Evolutionary conservation across 345 rosid species (phyloP), one percentile per base, ranked within the genome.

Genomic region (Citrus glauca): DNA sequence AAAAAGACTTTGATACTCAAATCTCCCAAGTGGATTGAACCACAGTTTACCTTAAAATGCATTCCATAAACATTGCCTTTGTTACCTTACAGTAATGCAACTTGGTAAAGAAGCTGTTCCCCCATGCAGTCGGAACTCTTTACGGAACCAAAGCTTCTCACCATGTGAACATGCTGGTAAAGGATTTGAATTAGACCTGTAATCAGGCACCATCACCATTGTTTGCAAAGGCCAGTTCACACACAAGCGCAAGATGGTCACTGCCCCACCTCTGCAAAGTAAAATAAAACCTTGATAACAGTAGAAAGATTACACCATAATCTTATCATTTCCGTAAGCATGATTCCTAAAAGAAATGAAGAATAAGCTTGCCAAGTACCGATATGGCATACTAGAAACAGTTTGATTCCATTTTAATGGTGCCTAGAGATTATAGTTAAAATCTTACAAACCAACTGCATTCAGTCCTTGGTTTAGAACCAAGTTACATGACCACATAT

Each of bases 191-290:
- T 22, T 48, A 30, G 59, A 68, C 9, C 16, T 6, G 24, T 8
- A 57, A 30, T 85, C 76, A 80, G 40, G 42, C 48, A 16, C 11
- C 20, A 32, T 60, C 67, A 38, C 57, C 71, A 45, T 81, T 82
- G 48, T 84, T 88, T 40, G 81, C 78, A 78, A 92, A 92, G 65
- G 91, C 97, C 75, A 96, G 86, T 80, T 94, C 99, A 48, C 97
- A 93, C 53, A 85, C 98, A 63, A 95, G 89, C 59, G 99, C 97
- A 64, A 96, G 99, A 85, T 96, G 99, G 82, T 96, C 97, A 28
- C 98, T 96, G 78, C 98, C 97, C 93, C 94, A 96, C 77, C 83
- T 91, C 99, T 95, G 87, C 83, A 35, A 62, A 77, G 81, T 70
- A 19, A 53, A 10, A 74, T 17, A 77, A 45, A 83, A 66, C 30